Evolutionary conservation across 306 rosid genomes (phyloP), one percentile per base, ranked within the genome.

Genomic region (Citrullus mucosospermus): DNA sequence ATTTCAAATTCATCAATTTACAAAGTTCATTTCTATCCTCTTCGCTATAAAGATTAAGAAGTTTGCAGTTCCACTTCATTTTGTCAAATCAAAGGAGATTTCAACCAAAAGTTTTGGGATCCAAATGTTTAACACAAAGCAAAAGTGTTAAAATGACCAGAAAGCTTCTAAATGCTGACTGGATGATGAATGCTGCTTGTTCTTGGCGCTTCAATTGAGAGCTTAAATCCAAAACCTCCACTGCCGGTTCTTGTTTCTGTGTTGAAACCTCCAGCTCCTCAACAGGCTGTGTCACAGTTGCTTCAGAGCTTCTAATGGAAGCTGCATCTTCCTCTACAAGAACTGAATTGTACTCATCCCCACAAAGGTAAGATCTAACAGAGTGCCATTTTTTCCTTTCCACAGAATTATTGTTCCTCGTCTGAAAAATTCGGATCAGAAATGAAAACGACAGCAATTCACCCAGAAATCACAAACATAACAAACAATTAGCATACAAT

Each of bases 331-430:
- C 86, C 81, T 89, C 92, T 14, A 90, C 94, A 75, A 84, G 79
- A 10, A 90, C 91, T 77, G 96, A 94, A 81, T 87, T 89, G 84
- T 86, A 82, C 72, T 94, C 96, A 62, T 92, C 92, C 2, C 98
- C 97, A 71, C 98, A 94, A n/a, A 94, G 82, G 79, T 92, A 94
- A 74, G 97, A 86, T 80, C 90, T 94, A 50, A 92, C 94, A 16
- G 93, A 86, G 71, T 84, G 78, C 98, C 96, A 90, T 83, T 90
- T 87, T 86, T 81, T 87, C 86, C 85, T 87, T 76, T 90, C 94
- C 54, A 59, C 85, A n/a, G 70, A 51, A 83, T 86, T 86, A 69
- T 87, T 85, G 70, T 86, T 87, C 76, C 83, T 90, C 77, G 58
- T 85, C 98, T 91, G 83, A 14, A 51, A 76, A 22, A 77, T 73